These are phyloP conservation scores for Flaveria ramosissima DNA, from an alignment of 129 eudicot genomes.

Conservation along the genomic window DNA sequence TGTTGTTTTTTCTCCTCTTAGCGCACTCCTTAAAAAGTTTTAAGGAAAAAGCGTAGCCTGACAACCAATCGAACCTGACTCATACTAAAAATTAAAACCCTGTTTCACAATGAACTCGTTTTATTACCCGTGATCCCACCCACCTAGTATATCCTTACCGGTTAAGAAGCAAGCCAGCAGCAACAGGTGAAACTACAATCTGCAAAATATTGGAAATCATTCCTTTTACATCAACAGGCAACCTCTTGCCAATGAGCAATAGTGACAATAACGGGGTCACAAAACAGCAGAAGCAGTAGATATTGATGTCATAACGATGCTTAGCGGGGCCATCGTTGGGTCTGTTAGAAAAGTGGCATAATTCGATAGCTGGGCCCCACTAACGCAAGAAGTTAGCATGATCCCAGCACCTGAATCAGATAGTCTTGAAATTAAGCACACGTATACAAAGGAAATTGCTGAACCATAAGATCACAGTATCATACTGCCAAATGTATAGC, in stretches of 20 bases:
- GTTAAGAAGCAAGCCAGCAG: slow-evolving; percentile 83
- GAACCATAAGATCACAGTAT: slow-evolving; percentile 3
- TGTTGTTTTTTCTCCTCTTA: background rate
- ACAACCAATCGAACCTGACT: background rate
- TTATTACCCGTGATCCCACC: slow-evolving; percentile 1
- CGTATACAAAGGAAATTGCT: slow-evolving; percentile 5
- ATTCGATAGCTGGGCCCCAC: slow-evolving; percentile 98
- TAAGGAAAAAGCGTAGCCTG: background rate
- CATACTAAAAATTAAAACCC: background rate
- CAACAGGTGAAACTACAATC: slow-evolving; percentile 90
- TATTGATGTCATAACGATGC: slow-evolving; percentile 96
- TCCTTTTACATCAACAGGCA: slow-evolving; percentile 95
- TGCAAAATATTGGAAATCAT: slow-evolving; percentile 90
- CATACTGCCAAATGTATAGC: background rate
- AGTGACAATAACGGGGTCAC: slow-evolving; percentile 85
- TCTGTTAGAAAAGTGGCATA: slow-evolving; percentile 93
- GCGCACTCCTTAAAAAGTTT: background rate
- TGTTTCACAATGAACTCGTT: background rate
- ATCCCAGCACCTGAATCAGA: slow-evolving; percentile 85
- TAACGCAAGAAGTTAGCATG: slow-evolving; percentile 89
- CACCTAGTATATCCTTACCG: slow-evolving; percentile 43
- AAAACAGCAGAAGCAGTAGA: slow-evolving; percentile 90
- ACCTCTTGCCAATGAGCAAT: slow-evolving; percentile 80
- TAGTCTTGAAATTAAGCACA: slow-evolving; percentile 11
- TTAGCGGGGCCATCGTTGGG: slow-evolving; percentile 90